Base-by-base conservation (phyloP, 2,329 filamentous ascomycete species). In the Sclerotinia borealis region DNA sequence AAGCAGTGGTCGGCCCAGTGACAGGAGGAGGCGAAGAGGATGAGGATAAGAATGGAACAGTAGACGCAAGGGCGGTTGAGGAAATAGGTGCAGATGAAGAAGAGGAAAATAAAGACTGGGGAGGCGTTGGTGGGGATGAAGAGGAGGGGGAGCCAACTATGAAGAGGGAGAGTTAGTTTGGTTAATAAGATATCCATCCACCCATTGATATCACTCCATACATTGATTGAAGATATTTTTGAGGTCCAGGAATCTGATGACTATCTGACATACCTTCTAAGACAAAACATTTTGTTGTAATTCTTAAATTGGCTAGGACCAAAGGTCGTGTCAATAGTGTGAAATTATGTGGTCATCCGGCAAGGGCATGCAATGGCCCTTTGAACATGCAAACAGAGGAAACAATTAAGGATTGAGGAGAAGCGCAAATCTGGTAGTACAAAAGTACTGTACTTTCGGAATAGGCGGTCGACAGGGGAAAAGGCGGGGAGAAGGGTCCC, bases 31-130 rank as follows among this genome's bases (percentile, higher is more conserved):
- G 93, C 84, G 80, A 97, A 96, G 70, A 99, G 91, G 71, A 98
- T 92, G 68, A 96, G 84, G 55, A 99, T 91, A 61, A 99, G 89
- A 66, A 97, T 87, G 66, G 92, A 96, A 84, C 95, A 99, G 83
- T 99, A 99, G 71, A 96, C 89, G 80, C 95, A 99, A 61, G 95
- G 95, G 62, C 93, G 88, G 79, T 97, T 96, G 72, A 99, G 87
- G 78, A 96, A 91, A 81, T 96, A 98, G 68, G 93, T 96, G 76
- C 93, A 92, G 68, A 92, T 83, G 79, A 99, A 89, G 82, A 95
- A 92, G 78, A 92, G 85, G 78, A 93, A 85, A 75, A 95, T 91
- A 79, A 93, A 93, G 72, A 90, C 84, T 31, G 91, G 91, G 64
- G 90, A 92, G 70, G 91, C 89, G 76, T 93, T 92, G 65, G 91